Evolutionary conservation across 345 rosid species (phyloP).

Genomic region (Carallia brachiata): DNA sequence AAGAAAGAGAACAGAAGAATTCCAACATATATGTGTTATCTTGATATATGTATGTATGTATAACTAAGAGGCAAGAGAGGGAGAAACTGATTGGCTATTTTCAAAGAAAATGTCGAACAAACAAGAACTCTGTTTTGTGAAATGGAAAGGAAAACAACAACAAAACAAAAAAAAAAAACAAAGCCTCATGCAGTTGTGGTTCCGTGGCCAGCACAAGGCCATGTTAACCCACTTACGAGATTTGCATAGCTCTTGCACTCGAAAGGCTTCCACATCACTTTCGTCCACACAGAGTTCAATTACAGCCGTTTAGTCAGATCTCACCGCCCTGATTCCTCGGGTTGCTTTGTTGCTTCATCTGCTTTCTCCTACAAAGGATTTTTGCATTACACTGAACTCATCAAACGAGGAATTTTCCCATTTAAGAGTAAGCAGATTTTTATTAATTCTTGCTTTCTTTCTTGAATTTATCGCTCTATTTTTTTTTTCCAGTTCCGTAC

Average conservation of each 20-base stretch:
- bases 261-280: conserved; percentile 41
- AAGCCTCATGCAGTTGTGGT: conserved; percentile 17
- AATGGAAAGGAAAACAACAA: too few species aligned
- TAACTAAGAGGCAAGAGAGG: too few species aligned
- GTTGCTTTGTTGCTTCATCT: conserved; percentile 28
- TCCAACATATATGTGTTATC: too few species aligned
- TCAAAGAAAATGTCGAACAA: too few species aligned
- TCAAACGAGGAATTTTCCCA: conserved; percentile 29
- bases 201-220: conserved; percentile 41
- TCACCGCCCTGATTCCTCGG: conserved; percentile 16
- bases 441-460: too few species aligned
- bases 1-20: too few species aligned
- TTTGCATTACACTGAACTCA: conserved; percentile 17
- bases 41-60: too few species aligned
- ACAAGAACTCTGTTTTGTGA: too few species aligned
- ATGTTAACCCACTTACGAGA: conserved; percentile 33
- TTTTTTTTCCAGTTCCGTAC: too few species aligned
- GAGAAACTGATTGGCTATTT: too few species aligned
- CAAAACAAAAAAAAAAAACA: background rate
- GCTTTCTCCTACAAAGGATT: conserved; percentile 26
- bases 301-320: conserved; percentile 29
- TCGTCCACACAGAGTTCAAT: conserved; percentile 39
- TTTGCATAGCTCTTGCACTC: conserved; percentile 32
- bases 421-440: conserved; percentile 16
- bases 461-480: too few species aligned